Conservation (phyloP, 345 rosid genomes). For the Eucalyptus sp. region DNA sequence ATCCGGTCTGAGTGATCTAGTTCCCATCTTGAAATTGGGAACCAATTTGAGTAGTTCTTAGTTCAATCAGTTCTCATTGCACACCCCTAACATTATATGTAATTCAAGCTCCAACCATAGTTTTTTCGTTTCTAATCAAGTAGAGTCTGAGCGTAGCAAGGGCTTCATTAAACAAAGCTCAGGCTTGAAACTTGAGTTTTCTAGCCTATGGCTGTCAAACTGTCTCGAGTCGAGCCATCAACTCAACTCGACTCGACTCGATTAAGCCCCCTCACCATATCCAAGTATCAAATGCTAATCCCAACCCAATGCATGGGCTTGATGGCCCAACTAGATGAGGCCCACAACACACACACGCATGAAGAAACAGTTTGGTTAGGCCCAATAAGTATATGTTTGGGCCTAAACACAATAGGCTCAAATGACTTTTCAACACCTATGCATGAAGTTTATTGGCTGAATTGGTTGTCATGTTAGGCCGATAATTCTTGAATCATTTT, state of each 20-base stretch:
- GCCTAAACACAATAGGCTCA: not conserved
- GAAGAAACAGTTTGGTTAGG: not conserved
- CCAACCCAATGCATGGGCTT: not conserved
- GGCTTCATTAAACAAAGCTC: not conserved
- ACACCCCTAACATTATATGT: not conserved
- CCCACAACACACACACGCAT: not conserved
- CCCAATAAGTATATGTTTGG: not conserved
- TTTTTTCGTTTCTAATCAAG: not conserved
- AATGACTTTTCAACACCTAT: not conserved
- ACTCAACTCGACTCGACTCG: rapidly evolving
- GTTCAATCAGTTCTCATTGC: too few species aligned
- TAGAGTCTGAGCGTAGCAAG: not conserved
- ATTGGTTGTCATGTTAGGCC: not conserved
- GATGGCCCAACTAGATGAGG: not conserved
- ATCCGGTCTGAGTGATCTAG: rapidly evolving
- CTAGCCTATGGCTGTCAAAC: too few species aligned
- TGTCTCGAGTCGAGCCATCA: not conserved
- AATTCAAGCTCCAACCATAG: not conserved
- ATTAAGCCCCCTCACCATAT: not conserved
- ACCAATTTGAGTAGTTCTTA: too few species aligned
- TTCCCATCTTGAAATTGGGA: rapidly evolving
- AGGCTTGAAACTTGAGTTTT: not conserved
- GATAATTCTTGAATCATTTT: not conserved
- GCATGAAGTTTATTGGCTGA: not conserved
- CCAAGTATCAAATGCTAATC: not conserved